phyloP scores from a whole-genome alignment of 768 basidiomycete genomes.

The Leccinum barrowsii region DNA sequence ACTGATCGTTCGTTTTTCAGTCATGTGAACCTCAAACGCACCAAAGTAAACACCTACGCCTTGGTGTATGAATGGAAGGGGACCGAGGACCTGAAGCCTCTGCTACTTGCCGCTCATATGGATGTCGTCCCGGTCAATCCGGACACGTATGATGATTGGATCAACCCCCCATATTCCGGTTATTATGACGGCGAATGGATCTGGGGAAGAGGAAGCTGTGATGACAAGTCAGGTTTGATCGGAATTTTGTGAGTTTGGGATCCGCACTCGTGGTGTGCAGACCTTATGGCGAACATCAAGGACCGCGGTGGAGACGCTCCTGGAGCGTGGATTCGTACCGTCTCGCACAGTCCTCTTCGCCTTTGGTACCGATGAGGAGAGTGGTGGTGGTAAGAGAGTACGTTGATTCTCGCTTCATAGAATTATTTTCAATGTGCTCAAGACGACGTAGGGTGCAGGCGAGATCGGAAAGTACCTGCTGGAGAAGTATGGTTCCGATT shows the following conservation, averaged over 20 bases:
- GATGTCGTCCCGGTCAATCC: slow-evolving; percentile 53
- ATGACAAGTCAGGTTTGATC: slow-evolving; percentile 41
- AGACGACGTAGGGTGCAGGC: slow-evolving; percentile 37
- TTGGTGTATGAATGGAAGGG: slow-evolving; percentile 63
- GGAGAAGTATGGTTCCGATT: slow-evolving; percentile 44
- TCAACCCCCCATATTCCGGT: slow-evolving; percentile 48
- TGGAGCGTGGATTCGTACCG: slow-evolving; percentile 29
- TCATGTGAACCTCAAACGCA: slow-evolving; percentile 46
- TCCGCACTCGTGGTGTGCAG: not conserved
- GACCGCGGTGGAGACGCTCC: slow-evolving; percentile 24
- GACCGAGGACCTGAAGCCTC: slow-evolving; percentile 48
- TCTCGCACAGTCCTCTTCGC: slow-evolving; percentile 32
- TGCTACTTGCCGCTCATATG: slow-evolving; percentile 47
- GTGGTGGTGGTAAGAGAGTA: slow-evolving; percentile 36
- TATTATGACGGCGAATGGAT: slow-evolving; percentile 42
- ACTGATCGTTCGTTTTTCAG: slow-evolving; percentile 24
- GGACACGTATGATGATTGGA: slow-evolving; percentile 44
- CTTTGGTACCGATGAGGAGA: slow-evolving; percentile 46
- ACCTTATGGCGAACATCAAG: slow-evolving; percentile 9
- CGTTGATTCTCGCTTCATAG: not conserved
- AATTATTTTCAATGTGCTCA: not conserved
- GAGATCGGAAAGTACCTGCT: slow-evolving; percentile 40
- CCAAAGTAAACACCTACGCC: slow-evolving; percentile 58
- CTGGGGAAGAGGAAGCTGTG: slow-evolving; percentile 46
- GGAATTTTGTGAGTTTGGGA: slow-evolving; percentile 30